phyloP scores from a whole-genome alignment of 176 grass and related monocot species.

The Zoysia japonica region DNA sequence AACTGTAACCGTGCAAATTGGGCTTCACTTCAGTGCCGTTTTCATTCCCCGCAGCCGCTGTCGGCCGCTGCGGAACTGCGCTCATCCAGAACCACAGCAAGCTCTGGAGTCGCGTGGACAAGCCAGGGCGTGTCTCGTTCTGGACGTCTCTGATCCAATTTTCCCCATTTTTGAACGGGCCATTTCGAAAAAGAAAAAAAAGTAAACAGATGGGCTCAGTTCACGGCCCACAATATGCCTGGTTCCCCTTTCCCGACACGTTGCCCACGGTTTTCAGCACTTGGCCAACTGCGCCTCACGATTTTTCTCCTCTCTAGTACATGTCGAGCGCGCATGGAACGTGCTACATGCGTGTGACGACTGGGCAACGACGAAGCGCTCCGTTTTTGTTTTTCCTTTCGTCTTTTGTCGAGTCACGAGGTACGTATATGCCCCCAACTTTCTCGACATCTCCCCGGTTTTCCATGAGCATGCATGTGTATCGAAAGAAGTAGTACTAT shows the following conservation, averaged over 20 bases:
- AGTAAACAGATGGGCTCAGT: too few species aligned
- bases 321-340: neutral
- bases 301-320: neutral
- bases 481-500: neutral
- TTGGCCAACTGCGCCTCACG: neutral
- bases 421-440: neutral
- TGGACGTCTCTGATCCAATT: too few species aligned
- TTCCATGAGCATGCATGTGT: constrained; percentile 1
- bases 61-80: too few species aligned
- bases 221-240: neutral
- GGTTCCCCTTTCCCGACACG: neutral
- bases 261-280: neutral
- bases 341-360: constrained; percentile 3
- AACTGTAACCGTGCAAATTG: neutral
- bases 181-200: too few species aligned
- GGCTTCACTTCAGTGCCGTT: too few species aligned
- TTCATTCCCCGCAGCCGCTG: too few species aligned
- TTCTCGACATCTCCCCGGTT: neutral
- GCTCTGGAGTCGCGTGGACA: too few species aligned
- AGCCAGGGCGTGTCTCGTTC: too few species aligned
- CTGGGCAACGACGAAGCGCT: neutral
- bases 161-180: too few species aligned
- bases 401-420: neutral
- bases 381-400: too few species aligned
- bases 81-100: too few species aligned